Base-by-base conservation (phyloP, 768 basidiomycete genomes). In the Pleurotus sapidus region DNA sequence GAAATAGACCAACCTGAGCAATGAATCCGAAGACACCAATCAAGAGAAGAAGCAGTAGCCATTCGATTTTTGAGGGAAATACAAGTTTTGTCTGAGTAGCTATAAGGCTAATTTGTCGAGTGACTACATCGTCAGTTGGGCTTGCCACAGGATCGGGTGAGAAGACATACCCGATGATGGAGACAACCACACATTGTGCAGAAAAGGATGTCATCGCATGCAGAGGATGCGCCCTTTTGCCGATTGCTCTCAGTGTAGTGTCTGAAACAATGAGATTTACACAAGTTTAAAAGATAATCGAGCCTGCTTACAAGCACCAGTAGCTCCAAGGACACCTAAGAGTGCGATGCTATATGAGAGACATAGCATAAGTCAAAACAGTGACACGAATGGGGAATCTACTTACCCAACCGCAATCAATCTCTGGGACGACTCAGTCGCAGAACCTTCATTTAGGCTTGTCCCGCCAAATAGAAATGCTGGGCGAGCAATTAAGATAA, bases 401-500 rank as follows among this genome's bases (percentile, higher is more conserved):
- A 58, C 77, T 47, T 61, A 87, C 77, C 78, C 80, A 4, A 92
- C 84, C 2, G 88, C 88, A 7, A 79, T 61, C 46, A 91, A 66
- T 49, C 91, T 67, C 51, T 79, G 69, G 30, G 66, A 1, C 75
- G 63, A 54, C 24, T 23, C n/a, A 42, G 15, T 12, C 20, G 37
- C 15, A 39, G 27, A 38, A 17, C 38, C 20, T 63, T 14, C 63
- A 67, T 4, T 63, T 72, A 12, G 53, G 71, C 23, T 59, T 59
- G 51, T 49, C 55, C 59, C 56, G 3, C 87, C 88, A 62, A 97
- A 95, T 5, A 97, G 62, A 51, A 85, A 84, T 0, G 78, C 72
- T 0, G 94, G 94, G 37, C 91, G 78, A 9, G 93, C 90, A 49
- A 97, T 92, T 6, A 94, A 75, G 12, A 95, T 68, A 7, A 93